Conservation (phyloP, 140 eudicot species). For the Artemisia princeps region DNA sequence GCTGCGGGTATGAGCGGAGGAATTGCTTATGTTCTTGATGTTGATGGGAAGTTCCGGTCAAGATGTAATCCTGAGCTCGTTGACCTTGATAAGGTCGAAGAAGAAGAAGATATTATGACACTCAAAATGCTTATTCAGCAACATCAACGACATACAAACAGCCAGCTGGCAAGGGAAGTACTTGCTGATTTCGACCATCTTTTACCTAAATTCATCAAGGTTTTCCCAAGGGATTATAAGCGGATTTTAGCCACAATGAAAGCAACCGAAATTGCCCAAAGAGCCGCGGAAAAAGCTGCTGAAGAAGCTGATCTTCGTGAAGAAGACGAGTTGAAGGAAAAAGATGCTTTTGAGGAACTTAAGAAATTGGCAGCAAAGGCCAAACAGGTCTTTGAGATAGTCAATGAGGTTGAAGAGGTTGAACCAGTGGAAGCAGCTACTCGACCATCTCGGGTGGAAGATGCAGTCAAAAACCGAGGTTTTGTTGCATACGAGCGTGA, state of each 20-base stretch:
- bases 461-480: slow-evolving; percentile 82
- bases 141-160: slow-evolving; percentile 82
- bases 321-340: slow-evolving; percentile 64
- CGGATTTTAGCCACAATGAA: slow-evolving; percentile 62
- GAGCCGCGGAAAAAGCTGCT: slow-evolving; percentile 49
- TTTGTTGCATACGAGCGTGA: slow-evolving; percentile 93
- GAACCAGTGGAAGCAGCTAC: slow-evolving; percentile 31
- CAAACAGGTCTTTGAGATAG: slow-evolving; percentile 34
- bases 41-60: slow-evolving; percentile 57
- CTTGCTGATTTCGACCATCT: slow-evolving; percentile 71
- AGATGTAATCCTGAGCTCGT: slow-evolving; percentile 87
- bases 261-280: slow-evolving; percentile 40
- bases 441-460: slow-evolving; percentile 65
- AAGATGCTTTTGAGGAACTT: slow-evolving; percentile 93
- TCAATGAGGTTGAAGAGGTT: slow-evolving; percentile 29
- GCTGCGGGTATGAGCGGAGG: slow-evolving; percentile 99
- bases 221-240: slow-evolving; percentile 90
- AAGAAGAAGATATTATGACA: slow-evolving; percentile 76
- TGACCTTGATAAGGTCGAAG: slow-evolving; percentile 90
- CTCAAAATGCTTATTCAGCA: slow-evolving; percentile 96
- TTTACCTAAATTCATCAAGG: slow-evolving; percentile 75
- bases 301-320: slow-evolving; percentile 70
- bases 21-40: slow-evolving; percentile 82
- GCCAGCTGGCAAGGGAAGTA: slow-evolving; percentile 81
- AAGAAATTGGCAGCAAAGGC: slow-evolving; percentile 66